Evolutionary conservation across 2,329 filamentous ascomycete genomes (phyloP), one percentile per base, ranked within the genome.

Genomic region (Penicillium sp.): DNA sequence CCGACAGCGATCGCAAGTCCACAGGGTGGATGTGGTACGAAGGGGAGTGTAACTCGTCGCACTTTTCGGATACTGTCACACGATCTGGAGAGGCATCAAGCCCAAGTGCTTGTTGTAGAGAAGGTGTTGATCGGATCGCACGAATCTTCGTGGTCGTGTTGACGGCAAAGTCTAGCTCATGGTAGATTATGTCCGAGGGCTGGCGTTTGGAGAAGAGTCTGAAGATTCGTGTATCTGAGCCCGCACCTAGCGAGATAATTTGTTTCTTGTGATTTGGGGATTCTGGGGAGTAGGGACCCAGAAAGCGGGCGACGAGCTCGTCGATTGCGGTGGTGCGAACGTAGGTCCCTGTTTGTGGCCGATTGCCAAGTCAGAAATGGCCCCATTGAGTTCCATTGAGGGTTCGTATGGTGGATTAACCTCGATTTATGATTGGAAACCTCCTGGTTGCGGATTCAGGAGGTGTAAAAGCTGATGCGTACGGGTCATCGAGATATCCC

Each of bases 391-490:
- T 21, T 21, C 18, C 18, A 21, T 21, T 21, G 18, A 3, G 8
- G 6, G 64, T 57, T 66, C 23, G 21, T 16, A 18, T 8, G 21
- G 34, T 15, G 1, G 4, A 7, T 13, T 45, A 53, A 90, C 93
- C 93, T 83, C 93, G 80, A 68, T 99, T 97, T 66, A 99, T 96
- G 57, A 99, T 89, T 47, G 94, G 94, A 58, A 95, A 80, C 52
- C 93, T 81, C 59, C 88, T 82, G 12, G 83, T 54, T 77, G 79
- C 68, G 26, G 64, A 57, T 3, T 61, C 66, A 7, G 62, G 67
- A 51, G 81, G 76, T 2, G 88, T 85, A 68, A 96, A 90, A 49
- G 80, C 79, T 48, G 76, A 76, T 2, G 91, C 90, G 74, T 88
- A 97, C 0, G 82, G 82, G 67, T 99, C 94, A 2, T 88, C 75